Evolutionary conservation across 306 rosid genomes (phyloP), one percentile per base, ranked within the genome.

Genomic region (Senna tora): DNA sequence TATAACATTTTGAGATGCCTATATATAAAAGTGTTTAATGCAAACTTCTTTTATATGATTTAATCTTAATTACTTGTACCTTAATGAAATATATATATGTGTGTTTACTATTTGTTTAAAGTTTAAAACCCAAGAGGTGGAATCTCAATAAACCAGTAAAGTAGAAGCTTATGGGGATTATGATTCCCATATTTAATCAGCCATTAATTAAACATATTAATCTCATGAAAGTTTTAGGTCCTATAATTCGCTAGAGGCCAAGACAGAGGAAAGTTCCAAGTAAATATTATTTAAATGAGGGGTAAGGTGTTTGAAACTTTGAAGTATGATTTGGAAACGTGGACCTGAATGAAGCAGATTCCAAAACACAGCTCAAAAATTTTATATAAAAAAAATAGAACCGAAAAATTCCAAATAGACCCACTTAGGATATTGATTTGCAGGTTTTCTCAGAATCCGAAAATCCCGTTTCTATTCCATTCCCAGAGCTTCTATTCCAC

Each of bases 401-500:
- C 73, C 11, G 39, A 59, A 60, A 55, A 75, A 88, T 77, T 75
- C 78, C 68, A 69, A 51, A 64, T 53, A 76, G 79, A 77, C 67
- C 65, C 72, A 74, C 22, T 67, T 59, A 28, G 71, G 70, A 82
- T 36, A 36, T 82, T 59, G 87, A 66, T 60, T 69, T 34, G 34
- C 55, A 65, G 78, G 82, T 55, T 73, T 73, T 89, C 96, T 91
- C 78, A 83, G 79, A 86, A 87, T 89, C 84, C 84, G 78, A 84
- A 88, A 89, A 88, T 91, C 92, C 97, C 64, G 99, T 86, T 95
- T 95, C 99, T 89, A 95, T 95, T 95, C 99, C 97, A 89, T 95
- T 95, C 96, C 96, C 96, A 89, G 78, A 89, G 93, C 84, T 95
- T 95, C 99, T 95, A 95, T 91, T 95, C 99, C 89, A 89, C 96